Evolutionary conservation across 148 eudicot species (phyloP), one percentile per base, ranked within the genome.

Genomic region (Dianthus caryophyllus): DNA sequence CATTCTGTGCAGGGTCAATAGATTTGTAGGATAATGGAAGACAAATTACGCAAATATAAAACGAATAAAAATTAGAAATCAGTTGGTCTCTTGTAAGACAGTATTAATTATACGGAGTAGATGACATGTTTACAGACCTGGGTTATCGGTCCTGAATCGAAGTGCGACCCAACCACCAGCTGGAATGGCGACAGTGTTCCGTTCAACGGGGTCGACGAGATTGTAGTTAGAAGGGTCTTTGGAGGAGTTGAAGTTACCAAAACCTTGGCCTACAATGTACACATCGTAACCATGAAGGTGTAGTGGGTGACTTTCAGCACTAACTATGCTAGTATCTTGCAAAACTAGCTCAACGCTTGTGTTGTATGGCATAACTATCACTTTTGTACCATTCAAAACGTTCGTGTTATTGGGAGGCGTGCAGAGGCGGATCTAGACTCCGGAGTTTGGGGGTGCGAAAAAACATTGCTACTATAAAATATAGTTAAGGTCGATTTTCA

Each of bases 111-210:
- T 2, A 33, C 7, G 7, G 1, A 41, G 11, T 41, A 41, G 10
- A 41, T 1, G 10, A n/a, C n/a, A 9, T 4, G 44, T 41, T 9
- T 5, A 59, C 61, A 43, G n/a, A 83, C 88, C 88, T 69, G 91
- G 96, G 44, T 86, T 86, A 67, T 89, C 87, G 0, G 91, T 86
- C 10, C 27, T 67, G 54, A 89, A 89, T 4, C 87, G 81, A 43
- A 89, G 69, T 8, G 96, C 89, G 1, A 79, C 83, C 96, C 89
- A 89, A 30, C 89, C 91, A 38, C 89, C 96, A 0, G 91, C 76
- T 0, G 91, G 96, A 47, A 89, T 87, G 0, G 75, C 82, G 2
- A 83, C 65, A 0, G 96, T 86, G 49, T 89, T 89, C 72, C 89
- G 61, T 31, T 81, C 84, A 0, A 76, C 83, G 0, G 96, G 96